These are phyloP conservation scores for Rhizopus stolonifer DNA, from an alignment of 371 early-diverging fungal genomes.

Conservation along the genomic window DNA sequence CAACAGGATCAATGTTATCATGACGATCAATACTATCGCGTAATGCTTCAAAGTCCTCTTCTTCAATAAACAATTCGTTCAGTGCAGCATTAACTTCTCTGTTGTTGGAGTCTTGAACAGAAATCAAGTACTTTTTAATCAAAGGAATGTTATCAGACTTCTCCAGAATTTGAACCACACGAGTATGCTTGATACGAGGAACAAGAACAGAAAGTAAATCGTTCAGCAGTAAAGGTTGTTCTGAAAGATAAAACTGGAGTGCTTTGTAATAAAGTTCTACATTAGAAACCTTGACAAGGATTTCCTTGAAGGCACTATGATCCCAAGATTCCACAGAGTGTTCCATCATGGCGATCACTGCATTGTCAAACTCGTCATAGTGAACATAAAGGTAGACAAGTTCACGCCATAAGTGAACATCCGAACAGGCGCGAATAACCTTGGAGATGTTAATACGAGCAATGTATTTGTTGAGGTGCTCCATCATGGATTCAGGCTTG, in stretches of 20 bases:
- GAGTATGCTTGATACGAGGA: conserved; percentile 92
- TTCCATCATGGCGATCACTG: conserved; percentile 90
- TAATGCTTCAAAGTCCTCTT: conserved; percentile 90
- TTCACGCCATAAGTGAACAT: conserved; percentile 94
- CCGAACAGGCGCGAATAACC: conserved; percentile 92
- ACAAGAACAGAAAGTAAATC: conserved; percentile 88
- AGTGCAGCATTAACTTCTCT: conserved; percentile 90
- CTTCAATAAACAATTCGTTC: conserved; percentile 95
- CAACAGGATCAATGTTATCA: conserved; percentile 90
- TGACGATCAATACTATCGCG: conserved; percentile 90
- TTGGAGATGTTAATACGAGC: conserved; percentile 97
- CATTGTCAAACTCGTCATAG: conserved; percentile 98
- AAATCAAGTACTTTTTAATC: conserved; percentile 90
- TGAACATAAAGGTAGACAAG: conserved; percentile 96
- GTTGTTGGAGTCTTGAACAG: conserved; percentile 91
- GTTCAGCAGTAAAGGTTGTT: conserved; percentile 90
- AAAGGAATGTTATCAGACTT: conserved; percentile 95
- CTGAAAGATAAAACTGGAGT: conserved; percentile 92
- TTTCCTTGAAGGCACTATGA: conserved; percentile 93
- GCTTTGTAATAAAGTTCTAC: conserved; percentile 97
- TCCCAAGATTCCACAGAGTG: conserved; percentile 94
- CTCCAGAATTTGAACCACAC: conserved; percentile 93
- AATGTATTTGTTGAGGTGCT: conserved; percentile 93
- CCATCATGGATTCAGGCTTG: conserved; percentile 91
- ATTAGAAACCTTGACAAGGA: conserved; percentile 94